Evolutionary conservation across 2,329 filamentous ascomycete genomes (phyloP), one percentile per base, ranked within the genome.

Genomic region (Aspergillus melleus): DNA sequence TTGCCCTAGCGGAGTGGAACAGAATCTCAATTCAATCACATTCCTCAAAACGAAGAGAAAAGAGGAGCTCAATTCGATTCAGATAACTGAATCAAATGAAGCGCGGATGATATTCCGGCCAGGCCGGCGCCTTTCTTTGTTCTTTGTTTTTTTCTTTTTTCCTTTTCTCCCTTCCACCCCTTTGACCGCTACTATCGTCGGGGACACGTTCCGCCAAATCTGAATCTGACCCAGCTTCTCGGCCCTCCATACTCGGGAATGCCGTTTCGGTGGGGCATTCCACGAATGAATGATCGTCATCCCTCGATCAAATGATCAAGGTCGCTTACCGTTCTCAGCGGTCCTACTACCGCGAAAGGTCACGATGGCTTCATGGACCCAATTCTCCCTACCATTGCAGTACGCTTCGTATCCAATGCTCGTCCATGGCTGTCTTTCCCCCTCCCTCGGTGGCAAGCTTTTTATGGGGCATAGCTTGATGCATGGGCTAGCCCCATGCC

Each of bases 181-280:
- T 14, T 32, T 61, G 60, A 59, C 60, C 60, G 57, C 54, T 56
- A 42, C 49, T 36, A 30, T 51, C 6, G 47, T 19, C 20, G 39
- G 26, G 36, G 36, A 54, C 39, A 49, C 49, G 44, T 54, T 47
- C 46, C 49, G n/a, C 26, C 19, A 26, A 49, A 51, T 44, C 26
- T 20, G n/a, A 22, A 32, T 63, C 54, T 54, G 59, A 59, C 49
- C 61, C 61, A 60, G 49, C 55, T 51, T 49, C 54, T 65, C 63
- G 64, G 64, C 24, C 61, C 61, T 61, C 65, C 63, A 58, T 61
- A 63, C 60, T 61, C 58, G 65, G 63, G 52, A 54, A 66, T 66
- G 60, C 65, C 65, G 60, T 53, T 57, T 51, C 22, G 22, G 64
- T 66, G 64, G 63, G 56, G 59, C 64, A 63, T 64, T 63, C 63